These are phyloP conservation scores for Meripilus lineatus DNA, from an alignment of 1,284 basidiomycete species.

Conservation along the genomic window DNA sequence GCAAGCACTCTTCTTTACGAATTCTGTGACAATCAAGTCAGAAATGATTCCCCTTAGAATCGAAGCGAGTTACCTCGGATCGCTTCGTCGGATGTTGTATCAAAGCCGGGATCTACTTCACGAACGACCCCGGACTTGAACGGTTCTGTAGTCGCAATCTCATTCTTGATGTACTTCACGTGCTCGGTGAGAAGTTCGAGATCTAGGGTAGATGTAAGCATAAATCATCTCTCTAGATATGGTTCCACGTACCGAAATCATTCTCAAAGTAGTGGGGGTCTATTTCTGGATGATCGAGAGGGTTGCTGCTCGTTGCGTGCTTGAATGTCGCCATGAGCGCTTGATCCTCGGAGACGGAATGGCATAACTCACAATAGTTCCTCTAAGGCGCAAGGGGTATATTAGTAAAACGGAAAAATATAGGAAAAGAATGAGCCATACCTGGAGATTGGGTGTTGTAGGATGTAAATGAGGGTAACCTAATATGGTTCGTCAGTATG, in stretches of 20 bases:
- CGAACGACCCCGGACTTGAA: conserved; percentile 1
- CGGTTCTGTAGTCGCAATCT: conserved; percentile 10
- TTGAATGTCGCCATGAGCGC: too few relatives aligned
- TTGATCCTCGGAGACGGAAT: conserved; percentile 26
- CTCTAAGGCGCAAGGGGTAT: background rate
- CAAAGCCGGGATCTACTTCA: too few relatives aligned
- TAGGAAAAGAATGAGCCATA: too few relatives aligned
- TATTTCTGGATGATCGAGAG: conserved; percentile 29
- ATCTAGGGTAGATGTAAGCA: too few relatives aligned
- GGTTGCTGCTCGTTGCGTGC: conserved; percentile 33
- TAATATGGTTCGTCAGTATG: too few relatives aligned
- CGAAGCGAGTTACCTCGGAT: too few relatives aligned
- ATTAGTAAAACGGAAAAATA: too few relatives aligned
- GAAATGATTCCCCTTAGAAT: conserved; percentile 29
- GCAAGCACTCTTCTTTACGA: too few relatives aligned
- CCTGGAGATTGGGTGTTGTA: conserved; percentile 30
- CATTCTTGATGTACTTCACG: conserved; percentile 37
- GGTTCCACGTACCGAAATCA: conserved; percentile 36
- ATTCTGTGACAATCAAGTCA: conserved; percentile 27
- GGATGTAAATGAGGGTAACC: too few relatives aligned
- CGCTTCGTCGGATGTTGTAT: too few relatives aligned
- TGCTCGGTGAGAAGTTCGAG: conserved; percentile 41
- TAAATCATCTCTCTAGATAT: too few relatives aligned
- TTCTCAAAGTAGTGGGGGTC: conserved; percentile 36
- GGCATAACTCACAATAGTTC: conserved; percentile 10